A percentile compares a stretch with the other conserved stretches of the same genome.
Evolutionary conservation across 1,284 basidiomycete species (phyloP).

Genomic region (Sporisorium graminicola): DNA sequence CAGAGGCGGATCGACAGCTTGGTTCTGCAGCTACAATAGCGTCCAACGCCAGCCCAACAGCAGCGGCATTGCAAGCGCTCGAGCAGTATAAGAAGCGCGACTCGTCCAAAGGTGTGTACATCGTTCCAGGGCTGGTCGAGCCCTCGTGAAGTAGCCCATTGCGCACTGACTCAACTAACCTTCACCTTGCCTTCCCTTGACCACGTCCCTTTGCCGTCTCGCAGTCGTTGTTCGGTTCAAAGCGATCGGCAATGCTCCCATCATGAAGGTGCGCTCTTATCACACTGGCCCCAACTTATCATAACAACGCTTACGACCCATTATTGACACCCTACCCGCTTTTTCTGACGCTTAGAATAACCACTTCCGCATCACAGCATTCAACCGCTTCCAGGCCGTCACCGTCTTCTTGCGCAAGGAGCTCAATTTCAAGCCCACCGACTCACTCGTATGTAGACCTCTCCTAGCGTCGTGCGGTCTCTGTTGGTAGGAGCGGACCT

Average conservation of each 20-base stretch:
- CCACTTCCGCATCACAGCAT: conserved; percentile 95
- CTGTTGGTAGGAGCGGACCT: background rate
- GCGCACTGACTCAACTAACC: background rate
- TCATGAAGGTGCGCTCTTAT: conserved; percentile 80
- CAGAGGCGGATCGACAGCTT: conserved; percentile 42
- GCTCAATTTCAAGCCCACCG: conserved; percentile 86
- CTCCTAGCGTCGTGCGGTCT: background rate
- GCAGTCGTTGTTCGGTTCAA: conserved; percentile 96
- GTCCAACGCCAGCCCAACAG: background rate
- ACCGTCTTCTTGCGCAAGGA: conserved; percentile 93
- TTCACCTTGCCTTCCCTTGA: background rate
- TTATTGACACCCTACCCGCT: background rate
- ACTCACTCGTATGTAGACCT: conserved; percentile 83
- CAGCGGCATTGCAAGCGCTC: conserved; percentile 54
- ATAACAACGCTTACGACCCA: background rate
- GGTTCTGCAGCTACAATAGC: conserved; percentile 30
- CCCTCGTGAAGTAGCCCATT: background rate
- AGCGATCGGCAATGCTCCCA: conserved; percentile 96
- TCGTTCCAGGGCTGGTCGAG: background rate
- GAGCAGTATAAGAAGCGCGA: conserved; percentile 66
- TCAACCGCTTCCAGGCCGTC: conserved; percentile 93
- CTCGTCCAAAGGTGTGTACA: conserved; percentile 57
- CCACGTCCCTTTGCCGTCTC: too few species aligned
- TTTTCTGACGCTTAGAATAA: conserved; percentile 74
- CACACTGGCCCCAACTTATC: background rate